Evolutionary conservation across 345 rosid genomes (phyloP), one percentile per base, ranked within the genome.

Genomic region (Eucalyptus melliodora): DNA sequence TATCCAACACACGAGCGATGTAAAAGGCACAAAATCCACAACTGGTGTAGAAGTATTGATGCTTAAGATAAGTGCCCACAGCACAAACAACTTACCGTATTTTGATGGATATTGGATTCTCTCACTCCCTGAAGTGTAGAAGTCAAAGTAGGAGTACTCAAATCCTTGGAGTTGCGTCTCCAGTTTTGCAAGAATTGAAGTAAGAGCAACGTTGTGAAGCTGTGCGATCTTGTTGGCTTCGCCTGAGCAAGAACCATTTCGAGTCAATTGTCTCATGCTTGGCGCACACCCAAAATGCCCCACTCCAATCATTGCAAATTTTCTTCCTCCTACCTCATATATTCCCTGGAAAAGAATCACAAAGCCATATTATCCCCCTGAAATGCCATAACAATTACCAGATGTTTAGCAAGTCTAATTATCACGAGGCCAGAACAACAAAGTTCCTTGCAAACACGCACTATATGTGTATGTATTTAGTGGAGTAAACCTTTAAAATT

Each of bases 41-140:
- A 37, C 44, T 60, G 26, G 81, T 21, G 11, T 37, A 31, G 51
- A 21, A 80, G 21, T 31, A 80, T 30, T 45, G 83, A 77, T 77
- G 47, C 83, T 30, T 19, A 15, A 69, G 27, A 7, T 47, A 34
- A 50, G 24, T 50, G 34, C 6, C 8, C 42, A 69, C 26, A 19
- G 13, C 27, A 72, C 30, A 50, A 87, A 72, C 30, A 50, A 87
- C 40, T 16, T 90, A 93, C 94, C 95, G 56, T 90, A 93, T 86
- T 91, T 92, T 4, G 88, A 86, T 86, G 93, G 96, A 87, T 92
- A 37, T 34, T 86, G 88, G 14, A 92, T 82, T 89, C 92, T 92
- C 55, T 93, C 77, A 15, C 24, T 40, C 30, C 27, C n/a, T 27
- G 92, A 31, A n/a, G 90, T 47, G 56, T 91, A 91, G 56, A 44